Evolutionary conservation across 2,329 filamentous ascomycete genomes (phyloP), one percentile per base, ranked within the genome.

Genomic region (Rutstroemia sp.): DNA sequence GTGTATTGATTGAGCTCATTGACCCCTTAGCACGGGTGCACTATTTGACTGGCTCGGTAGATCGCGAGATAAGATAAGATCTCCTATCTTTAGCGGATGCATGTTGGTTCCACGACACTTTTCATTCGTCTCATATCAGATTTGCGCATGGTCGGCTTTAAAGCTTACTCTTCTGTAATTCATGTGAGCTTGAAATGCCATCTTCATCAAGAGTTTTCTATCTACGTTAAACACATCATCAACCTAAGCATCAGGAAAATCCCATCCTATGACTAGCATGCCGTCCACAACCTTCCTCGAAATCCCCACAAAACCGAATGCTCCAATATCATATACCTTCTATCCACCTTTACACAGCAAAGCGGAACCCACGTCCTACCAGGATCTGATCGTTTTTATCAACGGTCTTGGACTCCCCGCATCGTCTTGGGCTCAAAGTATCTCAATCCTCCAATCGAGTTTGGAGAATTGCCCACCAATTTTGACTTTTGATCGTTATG

Each of bases 401-500:
- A 71, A 70, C 37, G 68, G 69, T 1, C 62, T 67, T 4, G 65
- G 67, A 14, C 64, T 70, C 9, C 61, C 69, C 5, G 65, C 69
- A 16, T 52, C 51, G 1, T 61, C 59, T 16, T 71, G 68, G 67
- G 49, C 61, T 9, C 62, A 62, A 19, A 53, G 59, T 23, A 70
- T 71, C 34, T 60, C 65, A 25, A 55, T 64, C 14, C 39, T 71
- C 18, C 52, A 58, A 53, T 39, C 50, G 56, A 38, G 52, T 47
- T 2, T 61, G 21, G 52, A 54, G 14, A 59, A 61, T 3, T 60
- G 59, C 48, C 67, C 69, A 41, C 63, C 65, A 52, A 65, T 71
- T 16, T 56, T 71, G 12, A 71, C 68, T 2, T 71, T 70, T 42
- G 69, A 71, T 53, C 66, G 59, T 58, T 67, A 61, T 51, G 63